phyloP scores from a whole-genome alignment of 108 stramenopile species.

The Pseudonitzschia delicatissima region DNA sequence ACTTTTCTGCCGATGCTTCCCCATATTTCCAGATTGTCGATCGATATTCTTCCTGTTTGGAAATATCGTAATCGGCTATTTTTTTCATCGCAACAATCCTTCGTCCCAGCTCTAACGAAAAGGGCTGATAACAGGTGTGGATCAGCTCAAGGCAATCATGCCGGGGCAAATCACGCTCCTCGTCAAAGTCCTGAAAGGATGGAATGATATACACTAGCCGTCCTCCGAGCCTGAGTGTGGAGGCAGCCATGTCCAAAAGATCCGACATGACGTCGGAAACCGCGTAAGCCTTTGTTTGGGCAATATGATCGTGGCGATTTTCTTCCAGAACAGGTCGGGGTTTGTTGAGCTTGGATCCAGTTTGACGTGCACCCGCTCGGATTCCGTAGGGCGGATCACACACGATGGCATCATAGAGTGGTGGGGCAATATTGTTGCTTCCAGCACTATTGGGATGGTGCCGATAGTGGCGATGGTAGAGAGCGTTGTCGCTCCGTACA shows the following conservation, averaged over 20 bases:
- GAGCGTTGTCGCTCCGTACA: slow-evolving; percentile 86
- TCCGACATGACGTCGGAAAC: slow-evolving; percentile 92
- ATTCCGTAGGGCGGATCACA: slow-evolving; percentile 88
- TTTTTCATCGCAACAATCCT: slow-evolving; percentile 84
- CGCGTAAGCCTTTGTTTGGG: slow-evolving; percentile 84
- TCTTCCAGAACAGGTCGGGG: slow-evolving; percentile 69
- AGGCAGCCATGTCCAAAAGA: slow-evolving; percentile 83
- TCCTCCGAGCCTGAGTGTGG: slow-evolving; percentile 68
- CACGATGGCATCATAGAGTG: slow-evolving; percentile 80
- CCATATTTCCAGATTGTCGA: slow-evolving; percentile 71
- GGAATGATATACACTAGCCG: slow-evolving; percentile 89
- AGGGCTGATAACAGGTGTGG: slow-evolving; percentile 81
- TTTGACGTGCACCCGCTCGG: slow-evolving; percentile 93
- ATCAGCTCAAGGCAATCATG: slow-evolving; percentile 81
- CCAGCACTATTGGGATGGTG: not conserved
- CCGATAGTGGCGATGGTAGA: slow-evolving; percentile 82
- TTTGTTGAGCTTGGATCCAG: slow-evolving; percentile 53
- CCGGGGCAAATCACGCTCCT: slow-evolving; percentile 64
- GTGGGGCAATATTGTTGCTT: not conserved
- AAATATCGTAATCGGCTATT: slow-evolving; percentile 58
- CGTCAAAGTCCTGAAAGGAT: slow-evolving; percentile 76
- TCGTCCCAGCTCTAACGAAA: slow-evolving; percentile 71
- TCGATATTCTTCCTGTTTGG: slow-evolving; percentile 47
- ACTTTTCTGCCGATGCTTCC: slow-evolving; percentile 73
- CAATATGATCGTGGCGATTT: slow-evolving; percentile 87